Evolutionary conservation across 1,284 basidiomycete genomes (phyloP), one percentile per base, ranked within the genome.

Genomic region (Neolentinus lepideus): DNA sequence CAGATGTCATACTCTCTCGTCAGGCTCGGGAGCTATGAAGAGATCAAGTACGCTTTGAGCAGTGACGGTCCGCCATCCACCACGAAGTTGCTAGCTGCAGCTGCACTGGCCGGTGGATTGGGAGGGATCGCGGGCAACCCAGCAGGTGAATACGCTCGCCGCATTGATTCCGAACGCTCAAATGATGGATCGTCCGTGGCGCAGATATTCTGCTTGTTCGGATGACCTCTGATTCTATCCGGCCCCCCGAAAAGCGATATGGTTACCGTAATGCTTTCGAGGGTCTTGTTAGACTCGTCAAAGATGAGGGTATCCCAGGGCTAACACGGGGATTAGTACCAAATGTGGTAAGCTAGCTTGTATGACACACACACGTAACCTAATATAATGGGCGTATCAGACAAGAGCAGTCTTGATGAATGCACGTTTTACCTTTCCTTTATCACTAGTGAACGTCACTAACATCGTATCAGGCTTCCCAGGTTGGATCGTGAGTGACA

Each of bases 1-100:
- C 93, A 95, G 72, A 94, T 95, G 92, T 88, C 91, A 9, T 95
- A 95, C 67, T 92, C 91, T 0, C 79, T 95, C 55, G 90, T 93
- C 51, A 86, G 93, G 14, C 75, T 96, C 53, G 92, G 92, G 33
- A 82, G 79, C 31, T 95, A 95, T 67, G 93, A 96, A 68, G 81
- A 84, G 55, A 77, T 88, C 66, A 90, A 90, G 65, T 68, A 73
- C 22, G 69, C 71, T 11, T 63, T 90, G 48, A 77, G 80, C 12
- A 66, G 69, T 58, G 66, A 76, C 52, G 76, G 80, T 2, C 67
- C 59, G 9, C 75, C 84, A 12, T 80, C 80, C 3, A 73, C 81
- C 1, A 64, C 72, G 9, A 73, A 77, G 52, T 74, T 91, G 38
- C 57, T 83, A 19, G 83, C 83, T 19, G 86, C 88, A 26, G 80